Evolutionary conservation across 192 early-diverging fungal genomes (phyloP), one percentile per base, ranked within the genome.

Genomic region (Coemansia sp.): DNA sequence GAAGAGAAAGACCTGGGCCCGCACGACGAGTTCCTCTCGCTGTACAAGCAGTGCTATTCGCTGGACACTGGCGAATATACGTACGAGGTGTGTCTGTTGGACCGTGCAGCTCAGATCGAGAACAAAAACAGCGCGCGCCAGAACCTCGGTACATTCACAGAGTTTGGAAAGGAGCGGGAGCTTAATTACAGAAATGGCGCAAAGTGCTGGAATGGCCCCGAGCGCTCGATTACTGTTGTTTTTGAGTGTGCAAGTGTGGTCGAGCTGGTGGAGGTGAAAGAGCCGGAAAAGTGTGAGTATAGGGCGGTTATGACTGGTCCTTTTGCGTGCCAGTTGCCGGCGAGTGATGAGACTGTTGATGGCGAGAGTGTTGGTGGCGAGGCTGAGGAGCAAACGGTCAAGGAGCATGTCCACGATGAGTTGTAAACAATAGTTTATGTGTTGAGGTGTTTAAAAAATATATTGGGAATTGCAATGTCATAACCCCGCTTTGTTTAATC

Each of bases 251-350:
- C 91, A 0, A 60, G 66, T 0, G 79, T 85, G 6, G 92, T 87
- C 44, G 68, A 84, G 63, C 71, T 98, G 15, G 31, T 89, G 0
- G 73, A 83, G 7, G 91, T 97, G 1, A 63, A 85, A 2, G 97
- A 99, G 75, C 95, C 93, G 9, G 91, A 85, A 61, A 95, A 95
- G 81, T 98, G 97, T 76, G 95, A 96, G 77, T 98, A 98, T 65
- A 65, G 80, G 9, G 87, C 92, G 53, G 80, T 70, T 46, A 79
- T 97, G 74, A 68, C 74, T 25, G 85, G 91, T 0, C 96, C 96
- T 4, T 92, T 92, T 60, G 93, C 86, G 2, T 98, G 96, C 15
- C 19, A 6, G 10, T 21, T 59, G 37, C 38, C 57, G 6, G 10
- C 3, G 9, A 15, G 12, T n/a, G 40, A 4, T 12, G 38, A 40